Base-by-base conservation (phyloP, 345 rosid genomes). In the Syzygium oleosum region DNA sequence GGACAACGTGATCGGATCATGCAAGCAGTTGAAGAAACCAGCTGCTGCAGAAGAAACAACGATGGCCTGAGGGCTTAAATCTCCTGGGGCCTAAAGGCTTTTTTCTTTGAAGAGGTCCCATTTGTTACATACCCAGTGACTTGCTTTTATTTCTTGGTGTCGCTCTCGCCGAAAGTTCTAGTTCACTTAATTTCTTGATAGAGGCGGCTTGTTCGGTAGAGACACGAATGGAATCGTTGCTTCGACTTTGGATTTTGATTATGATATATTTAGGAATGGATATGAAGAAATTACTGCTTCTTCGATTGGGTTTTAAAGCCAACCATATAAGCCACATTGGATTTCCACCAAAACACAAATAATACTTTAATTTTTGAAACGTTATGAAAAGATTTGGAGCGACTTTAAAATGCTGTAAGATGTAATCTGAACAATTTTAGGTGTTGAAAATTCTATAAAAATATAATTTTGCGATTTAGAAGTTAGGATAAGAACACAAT, bases 391-490 rank as follows among this genome's bases (percentile, higher is more conserved):
- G 65, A 58, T 58, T 58, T 14, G 6, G 65, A 58, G 5, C 12
- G 14, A 25, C 29, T 58, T 51, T 51, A 51, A 51, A 8, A 58
- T 25, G n/a, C 14, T 25, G 63, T 25, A 58, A 58, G 14, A 25
- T 25, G 65, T 25, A 25, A 11, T 58, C 27, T 58, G 63, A 13
- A 58, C 63, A 58, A 25, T 58, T 58, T 58, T 23, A 58, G 29
- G 29, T 58, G 63, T 25, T 5, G 25, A 58, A 58, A 58, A 11
- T 25, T 58, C 29, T 58, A 25, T 25, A 25, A 10, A 23, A 10
- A 58, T 11, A 58, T 58, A 58, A 58, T 58, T 23, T 1, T 25
- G 12, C 0, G 0, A 0, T 25, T 58, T 11, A 25, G 11, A 25
- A 58, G 65, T 58, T 58, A 13, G 5, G 65, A 58, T 58, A 58